phyloP scores from a whole-genome alignment of 352 stramenopile species.

The Blastocystis sp. region DNA sequence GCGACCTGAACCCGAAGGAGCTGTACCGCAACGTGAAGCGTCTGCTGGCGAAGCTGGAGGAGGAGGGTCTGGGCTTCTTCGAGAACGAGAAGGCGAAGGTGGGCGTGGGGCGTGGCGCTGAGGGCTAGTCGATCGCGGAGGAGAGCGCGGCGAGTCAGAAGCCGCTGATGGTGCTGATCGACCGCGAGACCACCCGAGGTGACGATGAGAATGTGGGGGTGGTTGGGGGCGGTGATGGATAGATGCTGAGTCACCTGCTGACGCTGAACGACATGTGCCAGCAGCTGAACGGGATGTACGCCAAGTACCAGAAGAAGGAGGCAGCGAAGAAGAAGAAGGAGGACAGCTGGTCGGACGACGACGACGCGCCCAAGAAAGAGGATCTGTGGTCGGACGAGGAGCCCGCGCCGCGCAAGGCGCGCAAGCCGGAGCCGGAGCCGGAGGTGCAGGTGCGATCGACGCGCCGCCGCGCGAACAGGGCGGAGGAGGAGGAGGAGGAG shows the following conservation, averaged over 20 bases:
- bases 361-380: constrained; percentile 13
- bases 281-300: constrained; percentile 49
- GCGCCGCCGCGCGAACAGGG: constrained; percentile 14
- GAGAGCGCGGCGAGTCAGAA: constrained; percentile 64
- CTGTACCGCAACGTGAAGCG: constrained; percentile 63
- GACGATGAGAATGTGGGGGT: constrained; percentile 50
- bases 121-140: constrained; percentile 47
- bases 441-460: constrained; percentile 60
- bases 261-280: constrained; percentile 69
- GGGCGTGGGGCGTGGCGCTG: not conserved
- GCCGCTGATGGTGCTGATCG: constrained; percentile 57
- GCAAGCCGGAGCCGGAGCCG: not conserved
- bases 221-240: not conserved
- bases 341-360: constrained; percentile 60
- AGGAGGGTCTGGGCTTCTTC: constrained; percentile 64
- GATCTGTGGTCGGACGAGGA: not conserved
- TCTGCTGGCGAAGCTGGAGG: constrained; percentile 64
- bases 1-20: constrained; percentile 60
- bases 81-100: constrained; percentile 53
- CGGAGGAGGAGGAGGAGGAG: not conserved
- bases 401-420: not conserved
- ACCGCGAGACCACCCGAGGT: constrained; percentile 60
- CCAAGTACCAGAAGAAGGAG: constrained; percentile 49
- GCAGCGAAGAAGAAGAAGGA: constrained; percentile 32
- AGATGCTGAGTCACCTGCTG: constrained; percentile 50